Evolutionary conservation across 1,284 basidiomycete genomes (phyloP), one percentile per base, ranked within the genome.

Genomic region (Puccinia horiana): DNA sequence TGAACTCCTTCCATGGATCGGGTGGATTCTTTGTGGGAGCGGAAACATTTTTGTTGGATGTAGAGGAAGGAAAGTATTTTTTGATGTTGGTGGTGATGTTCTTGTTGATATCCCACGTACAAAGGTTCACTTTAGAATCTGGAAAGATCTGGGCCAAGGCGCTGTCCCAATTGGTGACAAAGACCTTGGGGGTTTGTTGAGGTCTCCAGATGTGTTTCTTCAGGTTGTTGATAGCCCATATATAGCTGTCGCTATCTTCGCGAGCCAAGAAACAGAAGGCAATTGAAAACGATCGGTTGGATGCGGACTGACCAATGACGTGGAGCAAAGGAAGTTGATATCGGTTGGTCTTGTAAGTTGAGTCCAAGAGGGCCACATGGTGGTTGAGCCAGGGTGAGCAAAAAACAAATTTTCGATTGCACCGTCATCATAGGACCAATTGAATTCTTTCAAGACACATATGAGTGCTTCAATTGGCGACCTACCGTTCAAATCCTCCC

Each of bases 381-480:
- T 70, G 67, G 26, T 65, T 11, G 32, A 65, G 14, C 61, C 29
- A 23, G 61, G 44, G n/a, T 70, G 67, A 16, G 40, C 32, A 70
- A 70, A 70, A 47, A 70, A 70, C 18, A 70, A 37, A 44, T 70
- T 70, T 3, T 26, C 11, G 16, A 70, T 70, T 70, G 37, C 11
- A 18, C 67, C 67, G 20, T 11, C 23, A 5, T 70, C 23, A 4
- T 26, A 44, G 32, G 37, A 8, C 67, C 67, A 70, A 26, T 70
- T 44, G 4, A 18, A 20, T 49, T 70, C 67, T n/a, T 44, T 70
- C 29, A 70, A 35, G 18, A 70, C n/a, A 20, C 16, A 26, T 26
- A 70, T 3, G 26, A 70, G 67, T 5, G 37, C 37, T 70, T 70
- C 40, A 4, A 70, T 18, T 42, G 37, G 67, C 6, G 61, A n/a